phyloP scores from a whole-genome alignment of 345 rosid genomes.

The Populus alba region DNA sequence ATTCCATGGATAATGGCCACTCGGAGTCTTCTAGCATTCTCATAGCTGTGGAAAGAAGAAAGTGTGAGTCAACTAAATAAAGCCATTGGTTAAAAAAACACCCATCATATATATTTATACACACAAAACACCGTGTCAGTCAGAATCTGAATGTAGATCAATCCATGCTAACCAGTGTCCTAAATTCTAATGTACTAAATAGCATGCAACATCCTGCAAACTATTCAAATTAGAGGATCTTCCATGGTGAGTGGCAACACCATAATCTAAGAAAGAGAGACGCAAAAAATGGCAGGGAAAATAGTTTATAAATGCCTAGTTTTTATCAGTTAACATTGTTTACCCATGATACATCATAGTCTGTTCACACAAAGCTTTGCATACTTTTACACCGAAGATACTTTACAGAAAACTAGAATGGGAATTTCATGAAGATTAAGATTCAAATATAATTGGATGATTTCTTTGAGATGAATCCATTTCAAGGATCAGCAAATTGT shows the following conservation, averaged over 20 bases:
- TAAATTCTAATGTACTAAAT: neutral
- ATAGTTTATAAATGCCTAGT: neutral
- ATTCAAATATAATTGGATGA: neutral
- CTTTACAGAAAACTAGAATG: neutral
- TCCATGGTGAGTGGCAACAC: neutral
- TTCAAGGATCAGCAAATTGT: neutral
- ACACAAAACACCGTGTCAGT: neutral
- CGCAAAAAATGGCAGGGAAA: neutral
- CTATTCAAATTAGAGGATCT: neutral
- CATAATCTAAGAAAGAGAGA: neutral
- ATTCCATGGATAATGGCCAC: conserved; percentile 80
- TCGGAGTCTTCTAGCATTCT: conserved; percentile 67
- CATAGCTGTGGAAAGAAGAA: conserved; percentile 49
- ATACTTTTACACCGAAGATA: neutral
- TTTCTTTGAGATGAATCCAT: neutral
- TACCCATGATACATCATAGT: neutral
- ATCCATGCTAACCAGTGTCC: neutral
- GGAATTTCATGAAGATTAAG: neutral
- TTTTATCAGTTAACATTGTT: neutral
- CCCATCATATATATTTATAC: neutral
- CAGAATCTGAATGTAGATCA: neutral
- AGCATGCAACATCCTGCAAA: neutral
- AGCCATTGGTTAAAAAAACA: neutral
- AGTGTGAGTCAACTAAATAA: neutral
- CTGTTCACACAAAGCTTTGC: neutral